Evolutionary conservation across 169 alveolate genomes (phyloP).

Genomic region (Plasmodium reichenowi): DNA sequence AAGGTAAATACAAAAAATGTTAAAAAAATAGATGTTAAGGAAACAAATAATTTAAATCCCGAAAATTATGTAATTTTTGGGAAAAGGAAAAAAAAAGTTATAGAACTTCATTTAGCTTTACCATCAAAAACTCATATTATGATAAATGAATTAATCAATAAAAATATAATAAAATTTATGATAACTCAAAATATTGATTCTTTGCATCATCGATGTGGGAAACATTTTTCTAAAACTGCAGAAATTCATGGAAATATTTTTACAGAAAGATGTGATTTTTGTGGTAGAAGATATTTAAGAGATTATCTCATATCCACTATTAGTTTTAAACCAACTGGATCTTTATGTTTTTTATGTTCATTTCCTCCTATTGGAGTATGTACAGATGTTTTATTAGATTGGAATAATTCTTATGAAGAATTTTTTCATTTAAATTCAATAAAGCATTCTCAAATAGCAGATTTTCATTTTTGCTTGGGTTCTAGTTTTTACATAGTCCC

Average conservation of each 20-base stretch:
- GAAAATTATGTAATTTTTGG: slow-evolving; percentile 75
- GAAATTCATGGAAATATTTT: slow-evolving; percentile 91
- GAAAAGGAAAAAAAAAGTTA: slow-evolving; percentile 80
- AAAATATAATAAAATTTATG: slow-evolving; percentile 78
- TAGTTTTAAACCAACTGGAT: slow-evolving; percentile 89
- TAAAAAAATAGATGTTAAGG: background rate
- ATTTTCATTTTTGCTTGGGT: slow-evolving; percentile 87
- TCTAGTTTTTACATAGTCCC: slow-evolving; percentile 89
- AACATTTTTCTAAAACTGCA: slow-evolving; percentile 80
- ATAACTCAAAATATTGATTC: slow-evolving; percentile 90
- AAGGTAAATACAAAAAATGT: background rate
- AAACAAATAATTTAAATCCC: background rate
- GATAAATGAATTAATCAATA: slow-evolving; percentile 80
- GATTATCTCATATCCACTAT: slow-evolving; percentile 88
- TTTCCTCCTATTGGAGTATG: slow-evolving; percentile 89
- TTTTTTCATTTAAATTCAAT: slow-evolving; percentile 81
- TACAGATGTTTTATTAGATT: slow-evolving; percentile 89
- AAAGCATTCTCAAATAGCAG: slow-evolving; percentile 82
- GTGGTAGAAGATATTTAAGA: slow-evolving; percentile 87
- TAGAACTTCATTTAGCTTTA: slow-evolving; percentile 86
- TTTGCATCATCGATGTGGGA: slow-evolving; percentile 87
- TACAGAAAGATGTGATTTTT: slow-evolving; percentile 86
- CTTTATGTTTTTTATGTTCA: slow-evolving; percentile 86
- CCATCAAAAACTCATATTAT: slow-evolving; percentile 88
- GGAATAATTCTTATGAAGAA: slow-evolving; percentile 89